These are phyloP conservation scores for Trypethelium eluteriae DNA, from an alignment of 495 filamentous ascomycete species.

Conservation along the genomic window DNA sequence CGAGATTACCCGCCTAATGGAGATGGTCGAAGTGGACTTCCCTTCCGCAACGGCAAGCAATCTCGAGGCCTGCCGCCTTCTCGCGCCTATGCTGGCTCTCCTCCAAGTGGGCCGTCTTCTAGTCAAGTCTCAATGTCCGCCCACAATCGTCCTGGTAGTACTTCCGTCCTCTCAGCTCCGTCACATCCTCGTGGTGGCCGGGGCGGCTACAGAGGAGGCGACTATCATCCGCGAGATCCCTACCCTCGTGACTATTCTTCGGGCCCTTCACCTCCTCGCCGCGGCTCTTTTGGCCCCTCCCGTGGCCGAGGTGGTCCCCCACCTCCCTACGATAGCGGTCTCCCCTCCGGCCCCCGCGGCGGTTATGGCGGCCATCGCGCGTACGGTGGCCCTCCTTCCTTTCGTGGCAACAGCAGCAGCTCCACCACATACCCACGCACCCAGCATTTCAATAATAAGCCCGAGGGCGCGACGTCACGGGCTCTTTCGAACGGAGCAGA, in stretches of 20 bases:
- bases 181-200: conserved; percentile 43
- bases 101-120: conserved; percentile 44
- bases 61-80: conserved; percentile 22
- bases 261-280: conserved; percentile 27
- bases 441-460: conserved; percentile 39
- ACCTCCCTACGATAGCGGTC: conserved; percentile 1
- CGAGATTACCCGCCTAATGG: conserved; percentile 14
- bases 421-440: conserved; percentile 45
- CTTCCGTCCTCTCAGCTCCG: conserved; percentile 51
- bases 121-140: conserved; percentile 41
- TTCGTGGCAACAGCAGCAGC: conserved; percentile 43
- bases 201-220: conserved; percentile 31
- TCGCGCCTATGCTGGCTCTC: conserved; percentile 33
- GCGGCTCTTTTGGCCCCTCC: conserved; percentile 19
- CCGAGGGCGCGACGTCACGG: conserved; percentile 1
- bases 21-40: not conserved
- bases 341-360: conserved; percentile 15
- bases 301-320: conserved; percentile 16
- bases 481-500: conserved; percentile 22
- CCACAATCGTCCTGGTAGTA: conserved; percentile 43
- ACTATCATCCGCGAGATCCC: conserved; percentile 23
- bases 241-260: conserved; percentile 21
- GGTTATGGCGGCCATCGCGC: conserved; percentile 20
- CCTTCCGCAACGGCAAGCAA: conserved; percentile 21
- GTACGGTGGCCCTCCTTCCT: conserved; percentile 31